Conservation (phyloP, 23 red algal genomes). For the Chondrus crispus region DNA sequence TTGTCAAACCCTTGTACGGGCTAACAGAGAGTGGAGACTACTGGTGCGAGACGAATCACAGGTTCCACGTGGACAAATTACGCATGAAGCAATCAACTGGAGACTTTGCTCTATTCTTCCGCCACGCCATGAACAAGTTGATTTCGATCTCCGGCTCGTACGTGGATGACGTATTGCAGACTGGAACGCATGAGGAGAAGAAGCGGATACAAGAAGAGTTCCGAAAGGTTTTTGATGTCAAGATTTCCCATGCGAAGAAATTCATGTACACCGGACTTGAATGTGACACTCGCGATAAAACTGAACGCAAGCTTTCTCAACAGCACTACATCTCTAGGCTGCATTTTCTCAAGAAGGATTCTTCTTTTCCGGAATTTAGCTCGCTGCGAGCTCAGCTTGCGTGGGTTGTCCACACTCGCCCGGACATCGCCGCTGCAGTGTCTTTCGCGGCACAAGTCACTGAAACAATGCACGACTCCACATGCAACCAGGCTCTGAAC, state of each 20-base stretch:
- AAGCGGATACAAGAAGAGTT: too few species aligned
- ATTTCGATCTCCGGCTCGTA: slow-evolving; percentile 18
- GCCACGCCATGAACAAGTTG: neutral
- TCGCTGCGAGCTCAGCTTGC: neutral
- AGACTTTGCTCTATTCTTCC: neutral
- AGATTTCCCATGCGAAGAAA: too few species aligned
- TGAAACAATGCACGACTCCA: neutral
- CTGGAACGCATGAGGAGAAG: neutral
- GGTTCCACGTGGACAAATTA: neutral
- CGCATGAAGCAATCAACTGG: neutral
- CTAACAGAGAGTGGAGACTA: slow-evolving; percentile 28
- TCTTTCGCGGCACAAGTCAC: neutral
- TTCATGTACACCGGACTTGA: too few species aligned
- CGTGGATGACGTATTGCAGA: slow-evolving; percentile 16
- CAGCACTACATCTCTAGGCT: too few species aligned
- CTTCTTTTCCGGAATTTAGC: neutral
- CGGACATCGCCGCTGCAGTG: neutral
- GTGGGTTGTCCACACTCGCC: neutral
- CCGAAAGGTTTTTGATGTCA: too few species aligned
- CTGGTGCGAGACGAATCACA: neutral
- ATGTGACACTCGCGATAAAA: too few species aligned
- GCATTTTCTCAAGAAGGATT: too few species aligned
- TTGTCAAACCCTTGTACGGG: slow-evolving; percentile 16
- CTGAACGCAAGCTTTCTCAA: too few species aligned
- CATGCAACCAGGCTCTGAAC: neutral